Base-by-base conservation (phyloP, 192 early-diverging fungal species). In the Spinellus fusiger region DNA sequence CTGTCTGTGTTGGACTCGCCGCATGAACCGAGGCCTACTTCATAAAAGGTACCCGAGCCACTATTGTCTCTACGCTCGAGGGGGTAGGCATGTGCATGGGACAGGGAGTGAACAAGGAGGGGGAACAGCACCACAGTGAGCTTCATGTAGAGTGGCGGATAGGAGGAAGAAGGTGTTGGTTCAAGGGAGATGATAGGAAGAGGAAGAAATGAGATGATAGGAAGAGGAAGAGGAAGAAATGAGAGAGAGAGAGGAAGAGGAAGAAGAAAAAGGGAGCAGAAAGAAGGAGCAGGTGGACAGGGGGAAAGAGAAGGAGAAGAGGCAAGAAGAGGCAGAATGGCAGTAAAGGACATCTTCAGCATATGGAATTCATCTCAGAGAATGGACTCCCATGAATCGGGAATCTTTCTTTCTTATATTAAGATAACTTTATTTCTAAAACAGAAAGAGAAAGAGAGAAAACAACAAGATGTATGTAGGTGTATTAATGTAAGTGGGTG, bases 21-120 rank as follows among this genome's bases (percentile, higher is more conserved):
- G 54, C 66, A 73, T 4, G 65, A 59, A 3, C 70, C 70, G 4
- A 68, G 33, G 7, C 66, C 66, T 0, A 64, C 61, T n/a, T 22
- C 35, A 12, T 73, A 73, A 31, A 40, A 73, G 6, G 70, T 73
- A 31, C 54, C 70, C 22, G 62, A 37, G 29, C 66, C 70, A 7
- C 37, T 50, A 27, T 38, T 62, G 12, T 46, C 23, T 18, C 27
- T 12, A 12, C 57, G 57, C 13, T 29, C 44, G 5, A 44, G 10
- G 10, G 40, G 40, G 15, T n/a, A 6, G 3, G 40, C 40, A n/a
- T 44, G 40, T 38, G 18, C 16, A 22, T 22, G 20, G 16, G 16
- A 18, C n/a, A n/a, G 34, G 20, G 3, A 33, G 31, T 5, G 22
- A 33, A 34, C 10, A 35, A 37, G 23, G 27, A 50, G 27, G 22